These are phyloP conservation scores for Solanum virginianum DNA, from an alignment of 257 asterid species.

Conservation along the genomic window DNA sequence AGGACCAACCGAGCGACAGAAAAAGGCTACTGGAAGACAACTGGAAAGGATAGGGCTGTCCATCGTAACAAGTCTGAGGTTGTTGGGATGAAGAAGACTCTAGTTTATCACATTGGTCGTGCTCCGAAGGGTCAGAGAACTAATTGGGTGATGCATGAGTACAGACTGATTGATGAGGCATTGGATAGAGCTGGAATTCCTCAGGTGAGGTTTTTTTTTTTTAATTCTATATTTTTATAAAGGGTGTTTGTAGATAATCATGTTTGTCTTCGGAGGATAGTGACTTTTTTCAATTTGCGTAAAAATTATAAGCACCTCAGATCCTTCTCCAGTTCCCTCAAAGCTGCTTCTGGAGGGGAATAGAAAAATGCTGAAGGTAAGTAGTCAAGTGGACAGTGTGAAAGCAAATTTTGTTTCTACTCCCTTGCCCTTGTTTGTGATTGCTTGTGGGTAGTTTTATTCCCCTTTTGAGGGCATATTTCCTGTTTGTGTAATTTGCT, in stretches of 20 bases:
- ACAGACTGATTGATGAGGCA: conserved; percentile 67
- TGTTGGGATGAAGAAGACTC: conserved; percentile 95
- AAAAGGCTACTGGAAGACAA: conserved; percentile 93
- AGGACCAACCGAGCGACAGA: conserved; percentile 89
- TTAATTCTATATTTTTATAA: background rate
- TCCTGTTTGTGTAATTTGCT: background rate
- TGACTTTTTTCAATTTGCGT: background rate
- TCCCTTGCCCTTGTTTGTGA: background rate
- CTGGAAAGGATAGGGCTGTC: conserved; percentile 89
- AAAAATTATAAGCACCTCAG: background rate
- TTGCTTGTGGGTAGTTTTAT: background rate
- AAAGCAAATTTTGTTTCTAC: background rate
- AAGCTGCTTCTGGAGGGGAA: background rate
- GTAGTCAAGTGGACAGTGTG: background rate
- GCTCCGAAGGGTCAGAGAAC: conserved; percentile 90
- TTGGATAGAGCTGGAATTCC: conserved; percentile 57
- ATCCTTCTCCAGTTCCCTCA: background rate
- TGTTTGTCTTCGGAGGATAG: background rate
- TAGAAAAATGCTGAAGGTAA: background rate
- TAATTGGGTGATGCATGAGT: conserved; percentile 98
- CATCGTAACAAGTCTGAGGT: conserved; percentile 36
- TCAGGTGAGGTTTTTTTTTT: conserved; percentile 42
- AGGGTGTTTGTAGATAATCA: background rate
- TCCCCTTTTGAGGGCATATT: background rate
- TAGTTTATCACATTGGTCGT: conserved; percentile 82